Base-by-base conservation (phyloP, 257 asterid species). In the Salvia splendens region DNA sequence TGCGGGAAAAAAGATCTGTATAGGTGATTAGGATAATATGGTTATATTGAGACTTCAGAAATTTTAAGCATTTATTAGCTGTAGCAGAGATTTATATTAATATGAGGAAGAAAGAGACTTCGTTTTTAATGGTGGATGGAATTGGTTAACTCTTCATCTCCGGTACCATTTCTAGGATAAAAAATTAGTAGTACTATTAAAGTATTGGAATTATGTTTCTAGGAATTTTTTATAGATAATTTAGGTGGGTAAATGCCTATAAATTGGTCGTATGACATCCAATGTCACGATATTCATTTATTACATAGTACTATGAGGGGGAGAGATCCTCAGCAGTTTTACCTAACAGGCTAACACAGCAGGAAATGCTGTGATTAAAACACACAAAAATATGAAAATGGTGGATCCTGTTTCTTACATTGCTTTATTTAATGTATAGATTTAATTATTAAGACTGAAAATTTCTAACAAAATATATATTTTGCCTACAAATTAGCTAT, bases 61-160 rank as follows among this genome's bases (percentile, higher is more conserved):
- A 41, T 40, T 54, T 54, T 55, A 16, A n/a, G 35, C 38, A 67
- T 41, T 40, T 1, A 38, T 38, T 54, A 67, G 40, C 56, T 67
- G 46, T 67, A 54, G 72, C 45, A 54, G 55, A 52, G 32, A 20
- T 20, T 0, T 52, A 52, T 52, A 9, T 16, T 16, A 6, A 2
- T 53, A 15, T 52, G 20, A 54, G n/a, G 10, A 40, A 28, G 35
- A 42, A 40, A n/a, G 46, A 42, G 16, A 42, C 10, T 43, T 60
- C 1, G 4, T 48, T 58, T 67, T 55, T 30, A 15, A 6, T 45
- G 73, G 65, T 14, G 6, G 35, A 43, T 14, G 6, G 35, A 43
- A 67, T 54, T 67, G 43, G 36, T 67, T 4, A 67, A 67, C 8
- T 12, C 4, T 12, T 65, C 49, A 4, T 54, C 32, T 16, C 35